Evolutionary conservation across 768 basidiomycete genomes (phyloP), one percentile per base, ranked within the genome.

Genomic region (Naganishia randhawae): DNA sequence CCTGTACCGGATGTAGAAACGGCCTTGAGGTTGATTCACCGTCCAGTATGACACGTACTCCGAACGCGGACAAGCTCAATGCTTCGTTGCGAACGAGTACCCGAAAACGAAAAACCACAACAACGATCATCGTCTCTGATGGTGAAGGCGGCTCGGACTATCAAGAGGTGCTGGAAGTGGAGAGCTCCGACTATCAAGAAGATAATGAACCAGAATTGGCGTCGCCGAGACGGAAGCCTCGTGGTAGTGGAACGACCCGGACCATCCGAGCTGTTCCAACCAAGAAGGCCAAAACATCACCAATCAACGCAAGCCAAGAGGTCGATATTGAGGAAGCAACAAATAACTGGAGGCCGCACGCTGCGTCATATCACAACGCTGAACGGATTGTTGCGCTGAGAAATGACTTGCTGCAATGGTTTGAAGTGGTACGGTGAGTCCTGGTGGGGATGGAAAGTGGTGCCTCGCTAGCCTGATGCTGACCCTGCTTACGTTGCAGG

Each of bases 341-440:
- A 7, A 16, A 13, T 14, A 39, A 64, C 50, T 64, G 63, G 63
- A 39, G 63, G 33, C 63, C 63, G 27, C 63, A 64, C 32, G n/a
- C 37, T 11, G 33, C 19, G 35, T 35, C 31, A 32, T 76, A 75
- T 50, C 77, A 78, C 65, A 63, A 50, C 54, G 65, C 71, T 8
- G 66, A 33, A 1, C 52, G 39, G 16, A 57, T 78, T 0, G 69
- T 39, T 7, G 61, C 27, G 14, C 14, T 74, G 2, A 79, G 77
- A 63, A 48, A 71, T n/a, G 73, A 72, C 11, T 61, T 82, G 31
- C 63, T 80, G 27, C 55, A 41, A 4, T 97, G 92, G 92, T 97
- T 88, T 75, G 83, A 84, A 39, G 81, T 78, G 16, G 89, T 89
- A 14, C 86, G 86, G 77, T 78, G 62, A 70, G 75, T 57, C 65